A percentile compares a stretch with the other conserved stretches of the same genome.
phyloP scores from a whole-genome alignment of 139 green algal species.

The Spirogloea muscicola region DNA sequence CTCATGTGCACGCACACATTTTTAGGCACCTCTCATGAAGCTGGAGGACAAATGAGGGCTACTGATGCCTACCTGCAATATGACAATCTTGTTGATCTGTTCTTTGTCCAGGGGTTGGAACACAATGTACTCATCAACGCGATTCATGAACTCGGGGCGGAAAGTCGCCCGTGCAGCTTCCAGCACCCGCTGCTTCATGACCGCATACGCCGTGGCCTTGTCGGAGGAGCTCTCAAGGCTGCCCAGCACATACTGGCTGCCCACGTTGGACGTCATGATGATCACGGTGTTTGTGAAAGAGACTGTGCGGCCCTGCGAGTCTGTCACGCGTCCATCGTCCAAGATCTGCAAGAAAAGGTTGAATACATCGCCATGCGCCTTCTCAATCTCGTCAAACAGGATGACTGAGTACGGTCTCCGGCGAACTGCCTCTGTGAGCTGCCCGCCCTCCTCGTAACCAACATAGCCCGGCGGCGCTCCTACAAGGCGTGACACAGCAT shows the following conservation, averaged over 20 bases:
- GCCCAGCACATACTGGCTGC: constrained; percentile 70
- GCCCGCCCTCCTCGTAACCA: constrained; percentile 93
- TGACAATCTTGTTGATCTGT: constrained; percentile 82
- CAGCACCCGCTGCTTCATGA: constrained; percentile 50
- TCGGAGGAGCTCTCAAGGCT: constrained; percentile 17
- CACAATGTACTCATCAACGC: constrained; percentile 95
- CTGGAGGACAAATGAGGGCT: too few species aligned
- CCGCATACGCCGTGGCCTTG: not conserved
- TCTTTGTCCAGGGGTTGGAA: constrained; percentile 76
- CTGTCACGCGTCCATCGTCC: constrained; percentile 78
- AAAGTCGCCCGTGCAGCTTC: constrained; percentile 76
- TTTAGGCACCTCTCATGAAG: too few species aligned
- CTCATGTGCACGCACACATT: too few species aligned
- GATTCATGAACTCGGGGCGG: constrained; percentile 95
- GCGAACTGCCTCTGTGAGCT: constrained; percentile 86
- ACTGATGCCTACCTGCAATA: constrained; percentile 50
- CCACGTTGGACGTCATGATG: constrained; percentile 96
- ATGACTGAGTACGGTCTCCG: constrained; percentile 56
- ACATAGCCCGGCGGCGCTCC: constrained; percentile 92
- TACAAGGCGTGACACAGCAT: constrained; percentile 71
- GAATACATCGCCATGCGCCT: constrained; percentile 80
- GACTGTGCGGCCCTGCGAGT: constrained; percentile 81
- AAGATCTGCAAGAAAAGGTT: constrained; percentile 76
- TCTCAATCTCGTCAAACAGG: constrained; percentile 76
- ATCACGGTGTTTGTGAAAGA: constrained; percentile 95